A percentile compares a stretch with the other conserved stretches of the same genome.
Evolutionary conservation across 148 eudicot genomes (phyloP).

Genomic region (Camellia sinensis): DNA sequence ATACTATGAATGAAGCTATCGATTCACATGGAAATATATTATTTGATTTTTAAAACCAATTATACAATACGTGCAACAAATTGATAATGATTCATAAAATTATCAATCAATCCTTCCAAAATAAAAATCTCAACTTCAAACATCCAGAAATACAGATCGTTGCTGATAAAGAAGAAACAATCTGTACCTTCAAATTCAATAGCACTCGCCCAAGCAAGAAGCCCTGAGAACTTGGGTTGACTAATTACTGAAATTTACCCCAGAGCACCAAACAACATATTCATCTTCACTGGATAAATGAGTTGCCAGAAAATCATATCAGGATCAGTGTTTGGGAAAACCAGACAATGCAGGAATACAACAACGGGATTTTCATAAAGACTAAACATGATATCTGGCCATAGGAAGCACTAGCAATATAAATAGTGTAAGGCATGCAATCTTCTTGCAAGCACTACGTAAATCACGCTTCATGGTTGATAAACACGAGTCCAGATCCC

Average conservation of each 20-base stretch:
- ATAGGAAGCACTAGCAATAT: slow-evolving; percentile 1
- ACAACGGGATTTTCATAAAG: background rate
- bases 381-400: background rate
- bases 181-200: slow-evolving; percentile 6
- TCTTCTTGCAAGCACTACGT: background rate
- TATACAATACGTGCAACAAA: background rate
- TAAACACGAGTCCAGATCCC: too few relatives aligned
- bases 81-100: background rate
- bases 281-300: slow-evolving; percentile 4
- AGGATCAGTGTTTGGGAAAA: background rate
- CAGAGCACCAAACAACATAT: background rate
- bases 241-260: background rate
- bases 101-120: background rate
- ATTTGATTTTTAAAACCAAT: background rate
- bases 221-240: slow-evolving; percentile 9
- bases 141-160: background rate
- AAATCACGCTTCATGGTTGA: background rate
- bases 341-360: background rate
- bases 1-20: background rate
- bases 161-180: background rate
- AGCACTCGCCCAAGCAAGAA: background rate
- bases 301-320: background rate
- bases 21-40: background rate
- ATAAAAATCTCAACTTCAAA: background rate
- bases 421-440: slow-evolving; percentile 8